Base-by-base conservation (phyloP, 805 yeast species). In the Hanseniaspora taiwanica region DNA sequence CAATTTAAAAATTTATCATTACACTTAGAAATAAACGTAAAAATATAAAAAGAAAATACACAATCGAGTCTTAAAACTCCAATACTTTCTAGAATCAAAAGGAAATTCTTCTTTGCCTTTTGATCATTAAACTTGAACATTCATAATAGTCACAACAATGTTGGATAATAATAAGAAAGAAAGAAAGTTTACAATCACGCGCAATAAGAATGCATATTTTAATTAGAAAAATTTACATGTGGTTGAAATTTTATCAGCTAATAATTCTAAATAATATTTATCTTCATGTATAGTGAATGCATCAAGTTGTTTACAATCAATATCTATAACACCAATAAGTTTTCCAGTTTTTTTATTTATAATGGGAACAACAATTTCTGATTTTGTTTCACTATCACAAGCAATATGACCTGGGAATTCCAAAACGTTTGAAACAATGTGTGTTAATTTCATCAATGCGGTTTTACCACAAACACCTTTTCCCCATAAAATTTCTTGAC, bases 401-500 rank as follows among this genome's bases (percentile, higher is more conserved):
- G 97, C 97, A 47, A 89, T 91, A 55, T 89, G 97, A 1, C 94
- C 94, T 0, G 94, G 94, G 51, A 75, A 85, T 48, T 71, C 56
- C 17, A 79, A 67, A 2, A 89, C 97, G 55, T 89, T 74, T 1
- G 69, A 66, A 9, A 89, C 96, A 6, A 86, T 53, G 54, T 85
- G 94, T 1, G 94, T 81, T 35, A 56, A 40, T 41, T 59, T 58
- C 1, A 64, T 46, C 0, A 53, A 45, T 0, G 94, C 95, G 2
- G 95, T 94, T 1, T 73, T 63, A 4, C 98, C 97, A 62, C 97
- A 91, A 1, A 89, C 97, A 12, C 98, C 98, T 43, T 63, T 68
- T 4, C 95, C 96, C 39, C 80, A 63, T 42, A 63, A 53, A 43
- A 89, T 91, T 21, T 63, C 62, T 59, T 91, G 97, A 52, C 98